phyloP scores from a whole-genome alignment of 768 basidiomycete species.

The Phlebiopsis flavidoalba region DNA sequence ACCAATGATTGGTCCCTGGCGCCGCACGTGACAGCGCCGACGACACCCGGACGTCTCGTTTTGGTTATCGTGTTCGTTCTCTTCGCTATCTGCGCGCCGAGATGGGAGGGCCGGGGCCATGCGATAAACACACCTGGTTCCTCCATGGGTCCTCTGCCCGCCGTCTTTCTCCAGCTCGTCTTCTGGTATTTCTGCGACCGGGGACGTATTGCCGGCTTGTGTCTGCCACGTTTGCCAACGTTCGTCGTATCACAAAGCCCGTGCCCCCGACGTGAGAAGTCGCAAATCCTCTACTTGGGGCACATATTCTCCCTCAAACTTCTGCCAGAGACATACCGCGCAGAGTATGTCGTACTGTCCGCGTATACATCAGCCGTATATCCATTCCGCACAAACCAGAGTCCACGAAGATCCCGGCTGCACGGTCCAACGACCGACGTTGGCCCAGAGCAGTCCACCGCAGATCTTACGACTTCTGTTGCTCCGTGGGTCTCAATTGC shows the following conservation, averaged over 20 bases:
- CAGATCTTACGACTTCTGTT: neutral
- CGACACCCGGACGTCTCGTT: neutral
- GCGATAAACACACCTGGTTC: constrained; percentile 2
- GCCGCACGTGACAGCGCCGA: neutral
- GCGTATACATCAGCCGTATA: too few relatives aligned
- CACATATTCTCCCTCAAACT: too few relatives aligned
- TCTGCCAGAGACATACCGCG: neutral
- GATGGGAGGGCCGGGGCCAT: neutral
- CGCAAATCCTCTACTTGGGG: neutral
- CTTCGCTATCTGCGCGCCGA: neutral
- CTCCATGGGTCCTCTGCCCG: neutral
- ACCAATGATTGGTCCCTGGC: neutral
- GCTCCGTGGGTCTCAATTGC: too few relatives aligned
- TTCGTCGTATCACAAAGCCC: neutral
- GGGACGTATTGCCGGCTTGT: neutral
- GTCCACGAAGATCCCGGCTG: neutral
- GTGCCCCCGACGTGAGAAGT: neutral
- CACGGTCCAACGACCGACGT: neutral
- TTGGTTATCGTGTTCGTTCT: neutral
- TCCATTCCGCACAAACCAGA: too few relatives aligned
- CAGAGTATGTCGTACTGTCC: too few relatives aligned
- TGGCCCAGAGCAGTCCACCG: neutral
- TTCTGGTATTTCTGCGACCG: neutral
- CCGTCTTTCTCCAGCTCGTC: neutral
- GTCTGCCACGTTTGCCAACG: neutral